Conservation (phyloP, 352 stramenopile genomes). For the Phytophthora syringae region DNA sequence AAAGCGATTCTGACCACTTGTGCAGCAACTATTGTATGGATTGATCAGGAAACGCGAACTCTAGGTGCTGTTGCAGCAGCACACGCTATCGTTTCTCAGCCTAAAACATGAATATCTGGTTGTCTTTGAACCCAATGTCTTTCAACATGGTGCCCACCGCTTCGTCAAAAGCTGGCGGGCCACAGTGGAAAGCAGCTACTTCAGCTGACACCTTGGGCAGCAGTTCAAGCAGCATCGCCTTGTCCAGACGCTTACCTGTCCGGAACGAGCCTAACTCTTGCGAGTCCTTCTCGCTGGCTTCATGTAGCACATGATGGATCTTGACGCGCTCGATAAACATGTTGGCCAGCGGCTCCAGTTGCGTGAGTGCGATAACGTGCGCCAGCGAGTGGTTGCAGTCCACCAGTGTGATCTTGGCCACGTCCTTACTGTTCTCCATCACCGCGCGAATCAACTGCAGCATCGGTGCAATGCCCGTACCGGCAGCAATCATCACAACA, state of each 20-base stretch:
- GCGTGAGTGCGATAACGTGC: conserved; percentile 73
- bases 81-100: neutral
- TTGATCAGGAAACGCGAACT: too few species aligned
- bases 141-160: conserved; percentile 50
- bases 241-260: conserved; percentile 56
- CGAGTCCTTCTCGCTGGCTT: conserved; percentile 49
- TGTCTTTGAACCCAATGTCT: conserved; percentile 51
- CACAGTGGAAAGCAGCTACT: conserved; percentile 76
- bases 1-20: neutral
- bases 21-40: too few species aligned
- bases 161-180: conserved; percentile 77
- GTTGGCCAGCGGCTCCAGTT: conserved; percentile 79
- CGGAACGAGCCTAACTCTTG: conserved; percentile 59
- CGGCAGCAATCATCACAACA: conserved; percentile 76
- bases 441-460: conserved; percentile 78
- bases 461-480: conserved; percentile 85
- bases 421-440: conserved; percentile 62
- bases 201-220: conserved; percentile 46
- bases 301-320: conserved; percentile 71
- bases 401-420: conserved; percentile 74
- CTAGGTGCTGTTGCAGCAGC: neutral
- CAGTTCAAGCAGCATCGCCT: conserved; percentile 48
- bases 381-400: conserved; percentile 76
- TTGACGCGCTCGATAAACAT: conserved; percentile 75
- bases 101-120: conserved; percentile 77